Conservation (phyloP, 75 land plant species). For the Pinus albicaulis region DNA sequence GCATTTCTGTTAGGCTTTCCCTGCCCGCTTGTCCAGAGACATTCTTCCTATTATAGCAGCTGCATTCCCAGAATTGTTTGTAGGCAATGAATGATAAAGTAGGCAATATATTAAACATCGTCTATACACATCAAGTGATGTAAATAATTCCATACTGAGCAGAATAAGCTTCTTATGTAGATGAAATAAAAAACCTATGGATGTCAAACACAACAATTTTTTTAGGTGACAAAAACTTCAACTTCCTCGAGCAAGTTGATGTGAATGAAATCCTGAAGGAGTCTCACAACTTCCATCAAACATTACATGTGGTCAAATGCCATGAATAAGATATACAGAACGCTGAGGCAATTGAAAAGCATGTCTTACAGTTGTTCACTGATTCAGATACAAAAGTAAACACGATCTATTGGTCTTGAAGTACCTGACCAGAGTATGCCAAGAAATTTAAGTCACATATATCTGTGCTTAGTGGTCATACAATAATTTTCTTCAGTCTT, state of each 20-base stretch:
- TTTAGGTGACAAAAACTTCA: not conserved
- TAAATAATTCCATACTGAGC: not conserved
- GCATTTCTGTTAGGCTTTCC: not conserved
- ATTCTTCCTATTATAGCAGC: not conserved
- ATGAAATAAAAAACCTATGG: not conserved
- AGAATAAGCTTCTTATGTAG: not conserved
- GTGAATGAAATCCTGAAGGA: too few species aligned
- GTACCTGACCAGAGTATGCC: too few species aligned
- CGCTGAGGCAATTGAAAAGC: too few species aligned
- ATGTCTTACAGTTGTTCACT: too few species aligned
- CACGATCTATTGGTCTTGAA: too few species aligned
- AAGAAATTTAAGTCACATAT: not conserved
- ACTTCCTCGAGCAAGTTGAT: not conserved
- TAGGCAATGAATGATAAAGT: not conserved
- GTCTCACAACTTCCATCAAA: too few species aligned
- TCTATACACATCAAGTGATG: not conserved
- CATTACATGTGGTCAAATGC: too few species aligned
- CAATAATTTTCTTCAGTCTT: not conserved
- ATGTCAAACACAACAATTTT: not conserved
- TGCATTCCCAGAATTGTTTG: not conserved
- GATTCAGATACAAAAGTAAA: too few species aligned
- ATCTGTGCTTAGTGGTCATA: not conserved
- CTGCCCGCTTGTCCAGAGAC: not conserved
- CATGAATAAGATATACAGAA: too few species aligned
- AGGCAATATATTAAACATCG: not conserved